Evolutionary conservation across 2,329 filamentous ascomycete genomes (phyloP).

Genomic region (Pseudogymnoascus sp.): DNA sequence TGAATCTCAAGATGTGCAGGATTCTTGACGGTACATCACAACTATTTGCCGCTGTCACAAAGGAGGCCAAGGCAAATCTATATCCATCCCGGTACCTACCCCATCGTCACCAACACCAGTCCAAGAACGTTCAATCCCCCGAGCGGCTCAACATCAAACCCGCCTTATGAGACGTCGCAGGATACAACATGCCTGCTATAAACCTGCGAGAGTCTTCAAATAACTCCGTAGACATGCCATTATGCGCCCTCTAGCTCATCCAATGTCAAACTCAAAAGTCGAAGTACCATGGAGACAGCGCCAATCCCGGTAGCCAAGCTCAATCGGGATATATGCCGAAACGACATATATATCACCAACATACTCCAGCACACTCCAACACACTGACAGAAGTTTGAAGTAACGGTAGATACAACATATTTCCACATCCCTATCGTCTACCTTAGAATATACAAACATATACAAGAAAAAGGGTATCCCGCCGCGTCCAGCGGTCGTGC

Average conservation of each 20-base stretch:
- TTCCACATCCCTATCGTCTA: background rate
- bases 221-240: background rate
- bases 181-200: background rate
- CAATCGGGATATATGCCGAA: background rate
- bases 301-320: background rate
- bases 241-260: background rate
- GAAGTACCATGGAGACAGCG: background rate
- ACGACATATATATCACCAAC: background rate
- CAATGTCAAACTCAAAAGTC: background rate
- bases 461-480: constrained; percentile 7
- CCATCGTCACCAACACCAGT: background rate
- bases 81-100: background rate
- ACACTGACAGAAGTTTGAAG: background rate
- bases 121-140: background rate
- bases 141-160: background rate
- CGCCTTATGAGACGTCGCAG: background rate
- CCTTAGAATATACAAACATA: constrained; percentile 2
- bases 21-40: background rate
- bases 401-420: background rate
- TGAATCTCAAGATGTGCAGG: background rate
- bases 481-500: background rate
- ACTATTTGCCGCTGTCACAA: background rate
- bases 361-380: background rate
- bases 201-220: background rate
- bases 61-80: background rate